A percentile compares a stretch with the other conserved stretches of the same genome.
phyloP scores from a whole-genome alignment of 192 early-diverging fungal genomes.

The Coemansia sp. region DNA sequence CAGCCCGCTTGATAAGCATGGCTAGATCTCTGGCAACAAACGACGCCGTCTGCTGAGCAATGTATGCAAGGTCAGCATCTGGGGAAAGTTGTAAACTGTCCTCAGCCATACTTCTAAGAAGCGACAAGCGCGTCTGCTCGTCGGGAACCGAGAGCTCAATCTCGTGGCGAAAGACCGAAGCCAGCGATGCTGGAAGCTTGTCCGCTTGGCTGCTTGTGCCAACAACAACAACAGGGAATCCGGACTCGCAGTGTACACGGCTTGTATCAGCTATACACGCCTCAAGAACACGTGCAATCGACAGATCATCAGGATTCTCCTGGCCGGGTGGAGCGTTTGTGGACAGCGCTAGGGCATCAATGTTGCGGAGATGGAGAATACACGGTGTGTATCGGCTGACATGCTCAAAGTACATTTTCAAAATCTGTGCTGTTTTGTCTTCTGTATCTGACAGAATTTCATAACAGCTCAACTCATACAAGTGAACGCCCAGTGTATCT shows the following conservation, averaged over 20 bases:
- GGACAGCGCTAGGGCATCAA: slow-evolving; percentile 75
- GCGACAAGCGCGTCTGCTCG: slow-evolving; percentile 64
- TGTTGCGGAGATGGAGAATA: slow-evolving; percentile 73
- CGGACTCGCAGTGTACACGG: slow-evolving; percentile 49
- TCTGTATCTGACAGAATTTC: slow-evolving; percentile 80
- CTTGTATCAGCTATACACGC: slow-evolving; percentile 31
- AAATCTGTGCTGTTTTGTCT: slow-evolving; percentile 72
- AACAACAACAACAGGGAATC: slow-evolving; percentile 73
- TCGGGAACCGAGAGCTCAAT: slow-evolving; percentile 73
- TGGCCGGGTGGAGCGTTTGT: slow-evolving; percentile 36
- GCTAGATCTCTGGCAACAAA: slow-evolving; percentile 85
- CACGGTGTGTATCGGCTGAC: slow-evolving; percentile 78
- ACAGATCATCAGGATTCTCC: slow-evolving; percentile 36
- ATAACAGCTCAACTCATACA: slow-evolving; percentile 79
- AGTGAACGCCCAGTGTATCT: slow-evolving; percentile 73
- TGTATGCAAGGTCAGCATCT: slow-evolving; percentile 70
- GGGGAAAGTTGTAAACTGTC: slow-evolving; percentile 61
- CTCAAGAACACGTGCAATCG: slow-evolving; percentile 47
- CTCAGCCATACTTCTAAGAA: slow-evolving; percentile 62
- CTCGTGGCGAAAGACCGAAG: slow-evolving; percentile 79
- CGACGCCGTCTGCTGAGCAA: slow-evolving; percentile 92
- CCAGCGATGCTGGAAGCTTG: slow-evolving; percentile 73
- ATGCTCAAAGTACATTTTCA: slow-evolving; percentile 78
- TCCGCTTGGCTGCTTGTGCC: slow-evolving; percentile 80
- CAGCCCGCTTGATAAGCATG: slow-evolving; percentile 74